A percentile compares a stretch with the other conserved stretches of the same genome.
Evolutionary conservation across 2,329 filamentous ascomycete genomes (phyloP).

Genomic region (Botrytis galanthina): DNA sequence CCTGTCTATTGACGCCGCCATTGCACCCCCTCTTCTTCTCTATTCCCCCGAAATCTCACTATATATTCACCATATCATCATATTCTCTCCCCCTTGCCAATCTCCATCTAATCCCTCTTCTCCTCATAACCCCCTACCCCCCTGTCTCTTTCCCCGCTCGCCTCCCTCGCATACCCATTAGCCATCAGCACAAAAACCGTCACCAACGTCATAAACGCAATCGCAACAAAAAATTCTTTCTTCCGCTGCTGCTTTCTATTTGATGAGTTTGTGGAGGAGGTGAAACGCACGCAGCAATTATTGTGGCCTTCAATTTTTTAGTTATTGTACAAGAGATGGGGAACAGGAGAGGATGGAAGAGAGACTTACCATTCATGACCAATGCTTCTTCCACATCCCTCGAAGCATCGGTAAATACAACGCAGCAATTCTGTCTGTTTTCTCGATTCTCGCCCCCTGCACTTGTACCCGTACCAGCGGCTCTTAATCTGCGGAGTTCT

Average conservation of each 20-base stretch:
- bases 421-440: conserved; percentile 31
- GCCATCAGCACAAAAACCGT: neutral
- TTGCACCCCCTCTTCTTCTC: neutral
- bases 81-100: neutral
- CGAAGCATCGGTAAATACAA: conserved; percentile 31
- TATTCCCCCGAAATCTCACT: neutral
- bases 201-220: neutral
- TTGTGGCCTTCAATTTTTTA: neutral
- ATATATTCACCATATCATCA: neutral
- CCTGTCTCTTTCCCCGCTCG: neutral
- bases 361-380: conserved; percentile 4
- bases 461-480: neutral
- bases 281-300: conserved; percentile 32
- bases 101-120: neutral
- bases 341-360: neutral
- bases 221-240: neutral
- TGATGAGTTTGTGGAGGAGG: neutral
- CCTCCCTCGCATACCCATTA: neutral
- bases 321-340: no score
- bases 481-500: neutral
- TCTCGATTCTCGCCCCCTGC: neutral
- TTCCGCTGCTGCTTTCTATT: neutral
- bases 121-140: neutral
- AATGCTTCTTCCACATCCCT: conserved; percentile 27
- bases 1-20: neutral